phyloP scores from a whole-genome alignment of 2,329 filamentous ascomycete genomes.

The Alternaria brassicicola region DNA sequence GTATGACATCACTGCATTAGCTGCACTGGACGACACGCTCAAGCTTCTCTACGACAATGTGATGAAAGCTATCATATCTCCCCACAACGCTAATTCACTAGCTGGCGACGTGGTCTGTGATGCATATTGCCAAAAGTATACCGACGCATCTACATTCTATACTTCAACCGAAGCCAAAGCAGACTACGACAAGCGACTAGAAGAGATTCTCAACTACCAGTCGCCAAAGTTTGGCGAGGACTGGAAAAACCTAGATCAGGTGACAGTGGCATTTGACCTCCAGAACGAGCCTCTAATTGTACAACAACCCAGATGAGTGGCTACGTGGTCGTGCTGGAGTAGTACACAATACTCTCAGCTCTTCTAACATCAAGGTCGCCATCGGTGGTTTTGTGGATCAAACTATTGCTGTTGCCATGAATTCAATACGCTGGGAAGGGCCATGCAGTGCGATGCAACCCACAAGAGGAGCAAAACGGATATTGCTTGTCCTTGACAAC shows the following conservation, averaged over 20 bases:
- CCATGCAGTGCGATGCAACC: not conserved
- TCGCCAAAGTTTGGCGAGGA: not conserved
- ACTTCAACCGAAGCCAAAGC: constrained; percentile 1
- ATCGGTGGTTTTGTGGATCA: not conserved
- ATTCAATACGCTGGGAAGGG: not conserved
- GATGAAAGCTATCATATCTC: not conserved
- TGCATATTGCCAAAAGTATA: not conserved
- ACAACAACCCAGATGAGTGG: not conserved
- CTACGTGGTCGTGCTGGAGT: not conserved
- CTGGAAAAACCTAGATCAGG: not conserved
- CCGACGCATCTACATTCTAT: not conserved
- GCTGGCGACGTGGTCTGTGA: not conserved
- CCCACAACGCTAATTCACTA: not conserved
- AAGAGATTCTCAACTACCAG: not conserved
- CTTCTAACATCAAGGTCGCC: not conserved
- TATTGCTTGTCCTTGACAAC: no score
- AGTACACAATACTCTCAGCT: not conserved
- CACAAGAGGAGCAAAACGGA: no score
- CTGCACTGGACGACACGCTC: not conserved
- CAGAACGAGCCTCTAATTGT: not conserved
- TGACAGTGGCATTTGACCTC: not conserved
- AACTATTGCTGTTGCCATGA: not conserved
- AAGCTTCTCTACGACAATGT: not conserved
- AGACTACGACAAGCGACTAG: not conserved
- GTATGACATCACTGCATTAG: not conserved